Evolutionary conservation across 1,284 basidiomycete species (phyloP).

Genomic region (Fomitopsis schrenkii): DNA sequence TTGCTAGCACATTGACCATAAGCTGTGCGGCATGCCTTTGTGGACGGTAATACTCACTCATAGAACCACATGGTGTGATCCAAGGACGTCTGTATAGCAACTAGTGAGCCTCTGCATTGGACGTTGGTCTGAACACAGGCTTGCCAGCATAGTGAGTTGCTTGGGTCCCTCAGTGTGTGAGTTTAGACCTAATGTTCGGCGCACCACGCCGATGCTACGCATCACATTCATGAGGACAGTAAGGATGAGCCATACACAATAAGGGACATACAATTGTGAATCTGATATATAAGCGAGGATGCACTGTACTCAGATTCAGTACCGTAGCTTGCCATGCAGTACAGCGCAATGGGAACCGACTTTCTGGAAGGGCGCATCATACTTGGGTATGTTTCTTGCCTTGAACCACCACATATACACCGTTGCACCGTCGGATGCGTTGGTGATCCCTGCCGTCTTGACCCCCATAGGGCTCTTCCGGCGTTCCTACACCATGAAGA

Average conservation of each 20-base stretch:
- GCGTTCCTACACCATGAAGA: conserved; percentile 48
- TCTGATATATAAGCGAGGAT: conserved; percentile 88
- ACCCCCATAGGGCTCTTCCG: conserved; percentile 66
- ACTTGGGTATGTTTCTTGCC: conserved; percentile 61
- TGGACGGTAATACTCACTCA: conserved; percentile 39
- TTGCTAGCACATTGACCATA: conserved; percentile 40
- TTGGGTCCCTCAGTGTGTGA: conserved; percentile 42
- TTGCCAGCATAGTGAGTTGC: conserved; percentile 67
- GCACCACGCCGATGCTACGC: conserved; percentile 61
- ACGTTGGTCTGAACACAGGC: conserved; percentile 17
- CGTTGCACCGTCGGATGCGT: conserved; percentile 42
- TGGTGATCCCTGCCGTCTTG: conserved; percentile 39
- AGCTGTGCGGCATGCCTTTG: background rate
- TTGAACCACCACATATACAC: conserved; percentile 80
- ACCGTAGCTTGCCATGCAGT: background rate
- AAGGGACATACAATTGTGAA: conserved; percentile 62
- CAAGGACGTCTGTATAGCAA: conserved; percentile 58
- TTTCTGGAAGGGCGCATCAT: conserved; percentile 76
- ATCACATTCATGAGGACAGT: background rate
- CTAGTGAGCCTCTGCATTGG: background rate
- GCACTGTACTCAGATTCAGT: conserved; percentile 44
- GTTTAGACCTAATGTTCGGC: conserved; percentile 64
- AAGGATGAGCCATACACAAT: background rate
- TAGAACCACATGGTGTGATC: conserved; percentile 89
- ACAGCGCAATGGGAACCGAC: conserved; percentile 33